Conservation (phyloP, 306 rosid species). For the Comarum palustre region DNA sequence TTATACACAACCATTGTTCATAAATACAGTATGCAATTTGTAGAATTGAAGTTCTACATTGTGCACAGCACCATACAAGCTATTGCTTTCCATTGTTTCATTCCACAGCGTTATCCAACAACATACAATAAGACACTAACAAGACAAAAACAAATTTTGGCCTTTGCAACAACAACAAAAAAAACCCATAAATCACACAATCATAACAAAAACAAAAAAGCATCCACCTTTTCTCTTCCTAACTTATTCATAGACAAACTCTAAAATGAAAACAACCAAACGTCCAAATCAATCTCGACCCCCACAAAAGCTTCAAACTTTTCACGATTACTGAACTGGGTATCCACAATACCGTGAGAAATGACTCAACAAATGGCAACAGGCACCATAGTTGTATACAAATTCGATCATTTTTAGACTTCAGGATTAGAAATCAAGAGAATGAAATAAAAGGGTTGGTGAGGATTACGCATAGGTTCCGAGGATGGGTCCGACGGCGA, state of each 20-base stretch:
- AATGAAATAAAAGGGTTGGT: not conserved
- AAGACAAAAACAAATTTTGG: not conserved
- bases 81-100: no score
- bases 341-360: not conserved
- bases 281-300: not conserved
- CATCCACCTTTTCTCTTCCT: not conserved
- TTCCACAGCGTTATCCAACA: not conserved
- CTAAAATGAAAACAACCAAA: not conserved
- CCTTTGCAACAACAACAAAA: no score
- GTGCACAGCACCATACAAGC: no score
- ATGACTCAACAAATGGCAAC: not conserved
- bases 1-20: no score
- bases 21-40: no score
- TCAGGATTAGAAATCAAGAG: not conserved
- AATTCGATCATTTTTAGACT: not conserved
- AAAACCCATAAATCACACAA: not conserved
- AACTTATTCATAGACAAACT: not conserved
- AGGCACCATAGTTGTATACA: not conserved
- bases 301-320: not conserved
- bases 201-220: not conserved
- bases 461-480: slow-evolving; percentile 47
- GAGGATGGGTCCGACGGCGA: slow-evolving; percentile 53
- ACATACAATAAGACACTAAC: no score
- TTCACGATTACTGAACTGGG: not conserved
- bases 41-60: no score